Percentiles rank a stretch among this genome's conserved stretches.
These are phyloP conservation scores for Aspergillus panamensis DNA, from an alignment of 495 filamentous ascomycete species.

Conservation along the genomic window DNA sequence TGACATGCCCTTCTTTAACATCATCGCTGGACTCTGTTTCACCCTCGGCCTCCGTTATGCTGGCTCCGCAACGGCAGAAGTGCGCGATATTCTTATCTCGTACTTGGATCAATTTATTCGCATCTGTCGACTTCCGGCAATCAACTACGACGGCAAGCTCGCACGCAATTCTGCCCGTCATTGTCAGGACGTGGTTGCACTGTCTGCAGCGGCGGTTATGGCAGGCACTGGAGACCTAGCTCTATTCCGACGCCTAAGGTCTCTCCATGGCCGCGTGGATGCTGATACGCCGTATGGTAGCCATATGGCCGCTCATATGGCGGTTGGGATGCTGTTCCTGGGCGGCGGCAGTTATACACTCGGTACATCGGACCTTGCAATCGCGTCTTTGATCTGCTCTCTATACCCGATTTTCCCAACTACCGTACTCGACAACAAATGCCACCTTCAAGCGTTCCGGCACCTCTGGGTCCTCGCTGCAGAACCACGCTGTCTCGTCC, in stretches of 20 bases:
- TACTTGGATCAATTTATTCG: constrained; percentile 87
- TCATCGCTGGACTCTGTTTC: constrained; percentile 83
- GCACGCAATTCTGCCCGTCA: constrained; percentile 78
- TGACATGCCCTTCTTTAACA: constrained; percentile 90
- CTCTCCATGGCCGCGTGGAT: constrained; percentile 84
- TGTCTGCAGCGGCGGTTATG: constrained; percentile 86
- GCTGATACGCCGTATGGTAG: constrained; percentile 84
- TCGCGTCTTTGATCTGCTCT: constrained; percentile 80
- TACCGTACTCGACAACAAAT: constrained; percentile 85
- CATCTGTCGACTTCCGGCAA: constrained; percentile 62
- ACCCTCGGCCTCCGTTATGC: constrained; percentile 80
- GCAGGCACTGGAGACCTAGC: constrained; percentile 87
- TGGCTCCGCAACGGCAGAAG: constrained; percentile 67
- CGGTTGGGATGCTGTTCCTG: constrained; percentile 86
- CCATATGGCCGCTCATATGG: constrained; percentile 88
- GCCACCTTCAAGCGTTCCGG: constrained; percentile 92
- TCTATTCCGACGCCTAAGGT: constrained; percentile 84
- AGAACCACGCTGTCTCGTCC: constrained; percentile 82
- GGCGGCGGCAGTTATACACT: constrained; percentile 90
- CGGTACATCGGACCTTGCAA: constrained; percentile 80
- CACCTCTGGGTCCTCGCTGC: constrained; percentile 96
- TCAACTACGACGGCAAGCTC: constrained; percentile 76
- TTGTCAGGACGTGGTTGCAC: constrained; percentile 80
- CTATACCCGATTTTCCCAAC: constrained; percentile 93
- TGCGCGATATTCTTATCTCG: constrained; percentile 75